phyloP scores from a whole-genome alignment of 495 filamentous ascomycete species.

The Aspergillus coremiiformis region DNA sequence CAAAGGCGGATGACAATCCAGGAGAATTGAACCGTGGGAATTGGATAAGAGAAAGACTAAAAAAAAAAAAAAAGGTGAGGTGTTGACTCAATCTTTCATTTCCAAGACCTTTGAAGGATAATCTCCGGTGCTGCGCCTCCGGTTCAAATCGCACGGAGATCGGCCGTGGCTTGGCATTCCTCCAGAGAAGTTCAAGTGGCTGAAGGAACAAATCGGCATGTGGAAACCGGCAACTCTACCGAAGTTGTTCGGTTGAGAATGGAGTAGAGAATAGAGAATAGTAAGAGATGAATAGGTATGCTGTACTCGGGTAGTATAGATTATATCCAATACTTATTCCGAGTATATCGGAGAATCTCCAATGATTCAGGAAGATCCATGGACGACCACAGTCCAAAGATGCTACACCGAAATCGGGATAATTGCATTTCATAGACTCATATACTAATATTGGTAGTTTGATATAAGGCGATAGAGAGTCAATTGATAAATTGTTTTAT shows the following conservation, averaged over 20 bases:
- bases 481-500: neutral
- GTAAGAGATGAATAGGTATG: too few relatives aligned
- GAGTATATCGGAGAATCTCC: too few relatives aligned
- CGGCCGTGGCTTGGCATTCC: neutral
- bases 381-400: too few relatives aligned
- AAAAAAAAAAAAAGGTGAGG: neutral
- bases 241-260: too few relatives aligned
- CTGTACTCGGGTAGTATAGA: too few relatives aligned
- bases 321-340: too few relatives aligned
- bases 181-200: neutral
- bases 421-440: too few relatives aligned
- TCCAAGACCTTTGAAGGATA: neutral
- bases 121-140: conserved; percentile 3
- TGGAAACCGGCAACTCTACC: too few relatives aligned
- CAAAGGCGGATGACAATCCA: neutral
- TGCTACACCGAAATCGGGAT: too few relatives aligned
- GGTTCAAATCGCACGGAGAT: conserved; percentile 1
- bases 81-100: neutral
- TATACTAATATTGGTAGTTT: too few relatives aligned
- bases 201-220: neutral
- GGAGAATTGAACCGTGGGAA: conserved; percentile 9
- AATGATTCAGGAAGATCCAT: too few relatives aligned
- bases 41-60: neutral
- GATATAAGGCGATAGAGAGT: neutral
- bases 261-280: too few relatives aligned